Base-by-base conservation (phyloP, 2,329 filamentous ascomycete genomes). In the Cercospora canescens region DNA sequence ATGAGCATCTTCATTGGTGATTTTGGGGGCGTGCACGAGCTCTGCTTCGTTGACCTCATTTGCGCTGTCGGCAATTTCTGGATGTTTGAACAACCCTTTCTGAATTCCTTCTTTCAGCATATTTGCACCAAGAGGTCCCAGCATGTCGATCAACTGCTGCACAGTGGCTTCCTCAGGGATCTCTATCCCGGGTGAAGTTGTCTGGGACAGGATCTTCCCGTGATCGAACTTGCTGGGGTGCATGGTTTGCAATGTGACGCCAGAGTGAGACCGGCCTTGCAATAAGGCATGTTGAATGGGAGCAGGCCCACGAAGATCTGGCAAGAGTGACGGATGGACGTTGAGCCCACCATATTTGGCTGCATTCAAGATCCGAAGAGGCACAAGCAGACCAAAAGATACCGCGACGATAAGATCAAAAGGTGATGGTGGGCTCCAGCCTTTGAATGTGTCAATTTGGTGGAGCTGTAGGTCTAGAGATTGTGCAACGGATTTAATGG, bases 321-420 rank as follows among this genome's bases (percentile, higher is more conserved):
- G 75, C 14, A 99, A 85, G 30, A 97, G 80, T 0, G 94, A 98
- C 1, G 95, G 95, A 75, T 99, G 95, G 2, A 99, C 85, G 78
- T 99, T 99, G 3, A 99, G 81, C 0, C 95, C 95, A 50, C 94
- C 94, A 79, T 96, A 97, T 72, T 86, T 87, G 26, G 91, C 87
- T 1, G 81, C 81, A 24, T 81, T 81, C 24, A 99, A 82, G 16
- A 98, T 87, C 4, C 92, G 85, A 0, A 86, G 84, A 0, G 95
- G 95, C 1, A 99, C 89, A 67, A 97, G 90, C 7, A 97, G 85
- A 3, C 95, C 95, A 79, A 98, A 99, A 0, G 95, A 98, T 4
- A 98, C 95, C 56, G 94, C 94, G 54, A 98, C 84, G 71, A 99
- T 86, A 65, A 99, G 83, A 77, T 97, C 93, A 16, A 81, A 61